These are phyloP conservation scores for Elsinoe batatas DNA, from an alignment of 2,329 filamentous ascomycete genomes.

Conservation along the genomic window DNA sequence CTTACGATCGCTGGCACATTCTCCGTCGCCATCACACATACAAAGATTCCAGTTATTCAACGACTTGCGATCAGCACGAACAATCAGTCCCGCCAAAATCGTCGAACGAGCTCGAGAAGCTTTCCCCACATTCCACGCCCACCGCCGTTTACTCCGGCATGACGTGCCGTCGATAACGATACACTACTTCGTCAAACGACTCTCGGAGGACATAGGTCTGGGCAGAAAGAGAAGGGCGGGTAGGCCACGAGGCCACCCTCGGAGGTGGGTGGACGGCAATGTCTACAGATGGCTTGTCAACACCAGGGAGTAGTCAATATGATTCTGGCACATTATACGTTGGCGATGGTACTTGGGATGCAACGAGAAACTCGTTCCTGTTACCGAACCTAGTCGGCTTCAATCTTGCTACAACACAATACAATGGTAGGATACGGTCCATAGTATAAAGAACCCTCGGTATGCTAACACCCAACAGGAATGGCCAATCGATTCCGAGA, in stretches of 20 bases:
- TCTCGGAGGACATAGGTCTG: background rate
- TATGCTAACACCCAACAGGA: conserved; percentile 38
- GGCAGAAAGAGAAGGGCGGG: background rate
- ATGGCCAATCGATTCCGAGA: conserved; percentile 73
- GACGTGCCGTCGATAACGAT: background rate
- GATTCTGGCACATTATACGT: conserved; percentile 64
- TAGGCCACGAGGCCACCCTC: background rate
- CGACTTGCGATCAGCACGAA: background rate
- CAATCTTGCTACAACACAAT: conserved; percentile 73
- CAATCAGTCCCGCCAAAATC: background rate
- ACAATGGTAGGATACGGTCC: conserved; percentile 55
- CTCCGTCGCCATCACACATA: background rate
- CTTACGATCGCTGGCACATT: background rate
- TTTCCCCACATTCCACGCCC: conserved; percentile 6
- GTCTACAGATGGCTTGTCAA: conserved; percentile 41
- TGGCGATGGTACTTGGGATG: conserved; percentile 78
- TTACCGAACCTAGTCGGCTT: conserved; percentile 66
- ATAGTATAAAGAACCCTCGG: background rate
- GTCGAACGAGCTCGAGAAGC: background rate
- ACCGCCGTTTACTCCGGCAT: conserved; percentile 6
- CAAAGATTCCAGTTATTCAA: background rate
- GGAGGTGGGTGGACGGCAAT: conserved; percentile 16
- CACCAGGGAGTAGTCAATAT: conserved; percentile 64
- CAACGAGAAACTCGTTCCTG: conserved; percentile 64
- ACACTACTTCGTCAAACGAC: background rate